Evolutionary conservation across 768 basidiomycete species (phyloP).

Genomic region (Hebeloma cylindrosporum): DNA sequence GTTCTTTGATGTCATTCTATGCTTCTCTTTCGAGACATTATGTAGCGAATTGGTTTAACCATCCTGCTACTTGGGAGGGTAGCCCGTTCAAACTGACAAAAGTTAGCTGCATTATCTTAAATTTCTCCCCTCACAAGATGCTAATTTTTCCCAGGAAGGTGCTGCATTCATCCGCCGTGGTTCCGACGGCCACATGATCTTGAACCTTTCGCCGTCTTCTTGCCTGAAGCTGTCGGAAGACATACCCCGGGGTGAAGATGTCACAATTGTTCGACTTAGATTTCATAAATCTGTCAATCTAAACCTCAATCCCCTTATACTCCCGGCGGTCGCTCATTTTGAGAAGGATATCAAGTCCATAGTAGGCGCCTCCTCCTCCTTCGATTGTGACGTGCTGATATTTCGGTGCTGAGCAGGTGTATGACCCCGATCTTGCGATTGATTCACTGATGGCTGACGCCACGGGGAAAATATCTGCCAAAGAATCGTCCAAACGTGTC

Average conservation of each 20-base stretch:
- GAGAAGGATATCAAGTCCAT: constrained; percentile 46
- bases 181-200: neutral
- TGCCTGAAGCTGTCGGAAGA: constrained; percentile 19
- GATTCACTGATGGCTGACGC: constrained; percentile 45
- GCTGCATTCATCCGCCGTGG: constrained; percentile 15
- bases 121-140: neutral
- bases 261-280: constrained; percentile 42
- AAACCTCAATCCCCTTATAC: constrained; percentile 55
- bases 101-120: constrained; percentile 30
- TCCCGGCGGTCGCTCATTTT: constrained; percentile 43
- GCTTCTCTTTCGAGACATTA: constrained; percentile 51
- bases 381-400: too few relatives aligned
- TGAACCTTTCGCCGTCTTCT: neutral
- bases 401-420: constrained; percentile 29
- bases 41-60: constrained; percentile 29
- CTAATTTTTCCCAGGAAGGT: constrained; percentile 23
- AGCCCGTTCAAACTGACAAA: constrained; percentile 45
- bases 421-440: constrained; percentile 37
- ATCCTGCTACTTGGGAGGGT: constrained; percentile 45
- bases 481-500: constrained; percentile 18
- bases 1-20: constrained; percentile 44
- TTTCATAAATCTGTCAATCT: constrained; percentile 39
- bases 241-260: constrained; percentile 24
- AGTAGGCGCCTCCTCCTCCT: constrained; percentile 34
- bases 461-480: constrained; percentile 28